These are phyloP conservation scores for Cercis canadensis DNA, from an alignment of 306 rosid species.

Conservation along the genomic window DNA sequence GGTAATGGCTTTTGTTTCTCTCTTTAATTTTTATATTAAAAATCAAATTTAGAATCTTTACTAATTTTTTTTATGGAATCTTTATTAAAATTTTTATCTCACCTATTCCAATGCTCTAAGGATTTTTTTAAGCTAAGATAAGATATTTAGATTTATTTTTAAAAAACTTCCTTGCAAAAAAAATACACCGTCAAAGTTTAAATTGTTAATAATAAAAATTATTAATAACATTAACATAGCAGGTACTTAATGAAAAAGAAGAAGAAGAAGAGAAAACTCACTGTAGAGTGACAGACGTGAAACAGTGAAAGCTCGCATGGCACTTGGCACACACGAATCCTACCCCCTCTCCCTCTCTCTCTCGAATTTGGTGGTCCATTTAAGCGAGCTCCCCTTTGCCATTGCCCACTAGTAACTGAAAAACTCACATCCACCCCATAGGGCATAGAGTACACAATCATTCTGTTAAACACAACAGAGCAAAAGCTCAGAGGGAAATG, in stretches of 20 bases:
- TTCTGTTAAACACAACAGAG: constrained; percentile 6
- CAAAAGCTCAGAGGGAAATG: constrained; percentile 31
- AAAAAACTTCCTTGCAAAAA: no score
- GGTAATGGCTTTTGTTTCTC: not conserved
- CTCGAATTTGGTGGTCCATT: no score
- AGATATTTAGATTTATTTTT: not conserved
- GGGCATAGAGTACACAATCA: not conserved
- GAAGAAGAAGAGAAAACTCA: not conserved
- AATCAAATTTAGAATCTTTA: not conserved
- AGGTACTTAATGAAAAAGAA: not conserved
- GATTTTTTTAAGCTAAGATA: not conserved
- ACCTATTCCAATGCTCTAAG: not conserved
- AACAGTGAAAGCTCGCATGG: constrained; percentile 4
- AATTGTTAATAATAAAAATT: no score
- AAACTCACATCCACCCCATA: constrained; percentile 3
- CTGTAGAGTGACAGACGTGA: not conserved
- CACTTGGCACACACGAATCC: constrained; percentile 5
- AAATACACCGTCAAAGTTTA: no score
- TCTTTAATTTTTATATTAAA: not conserved
- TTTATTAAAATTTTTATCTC: not conserved
- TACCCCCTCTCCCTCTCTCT: not conserved
- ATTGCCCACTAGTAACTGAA: not conserved
- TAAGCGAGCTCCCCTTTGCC: no score
- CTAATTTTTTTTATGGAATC: no score
- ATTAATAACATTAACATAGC: no score